A percentile compares a stretch with the other conserved stretches of the same genome.
phyloP scores from a whole-genome alignment of 495 filamentous ascomycete species.

The Aspergillus cristatus region DNA sequence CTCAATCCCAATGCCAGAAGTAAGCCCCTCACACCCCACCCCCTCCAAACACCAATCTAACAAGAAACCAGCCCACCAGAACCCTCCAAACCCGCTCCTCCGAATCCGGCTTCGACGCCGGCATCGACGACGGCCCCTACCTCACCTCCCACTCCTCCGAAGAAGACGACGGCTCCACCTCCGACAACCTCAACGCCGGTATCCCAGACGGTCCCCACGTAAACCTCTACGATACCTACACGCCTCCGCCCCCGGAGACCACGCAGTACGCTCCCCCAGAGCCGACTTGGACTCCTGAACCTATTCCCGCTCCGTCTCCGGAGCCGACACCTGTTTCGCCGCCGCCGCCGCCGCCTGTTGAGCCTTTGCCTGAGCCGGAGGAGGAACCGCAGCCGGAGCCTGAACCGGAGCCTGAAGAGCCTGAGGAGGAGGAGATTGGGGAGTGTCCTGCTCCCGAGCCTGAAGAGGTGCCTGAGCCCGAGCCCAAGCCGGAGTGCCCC shows the following conservation, averaged over 20 bases:
- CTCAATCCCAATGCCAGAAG: conserved; percentile 17
- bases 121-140: conserved; percentile 21
- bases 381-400: conserved; percentile 5
- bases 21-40: background rate
- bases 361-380: conserved; percentile 12
- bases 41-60: background rate
- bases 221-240: conserved; percentile 12
- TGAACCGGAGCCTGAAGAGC: conserved; percentile 3
- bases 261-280: conserved; percentile 2
- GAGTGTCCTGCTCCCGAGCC: conserved; percentile 1
- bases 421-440: background rate
- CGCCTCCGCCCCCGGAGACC: conserved; percentile 3
- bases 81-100: conserved; percentile 11
- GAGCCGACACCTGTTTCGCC: conserved; percentile 6
- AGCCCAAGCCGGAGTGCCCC: background rate
- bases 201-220: conserved; percentile 25
- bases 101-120: conserved; percentile 16
- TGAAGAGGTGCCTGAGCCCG: conserved; percentile 1
- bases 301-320: conserved; percentile 4
- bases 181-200: conserved; percentile 13
- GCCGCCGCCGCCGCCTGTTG: conserved; percentile 6
- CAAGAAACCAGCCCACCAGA: conserved; percentile 1
- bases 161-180: conserved; percentile 12
- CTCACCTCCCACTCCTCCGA: conserved; percentile 13
- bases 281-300: conserved; percentile 4